Evolutionary conservation across 2,329 filamentous ascomycete genomes (phyloP), one percentile per base, ranked within the genome.

Genomic region (Raffaelea ambrosiae): DNA sequence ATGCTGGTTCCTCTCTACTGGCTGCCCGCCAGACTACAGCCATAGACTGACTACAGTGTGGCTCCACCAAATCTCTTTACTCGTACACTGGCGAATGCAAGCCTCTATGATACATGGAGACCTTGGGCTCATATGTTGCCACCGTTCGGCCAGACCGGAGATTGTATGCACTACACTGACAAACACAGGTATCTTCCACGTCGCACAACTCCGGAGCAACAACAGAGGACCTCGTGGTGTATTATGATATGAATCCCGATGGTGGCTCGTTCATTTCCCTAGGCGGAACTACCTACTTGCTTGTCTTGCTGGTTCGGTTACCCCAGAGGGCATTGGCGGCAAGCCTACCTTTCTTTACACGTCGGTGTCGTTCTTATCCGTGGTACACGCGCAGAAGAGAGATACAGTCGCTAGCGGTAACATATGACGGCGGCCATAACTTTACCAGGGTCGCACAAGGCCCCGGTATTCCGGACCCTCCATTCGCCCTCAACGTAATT

Each of bases 361-460:
- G 2, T 46, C 44, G 3, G 44, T 46, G 44, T 46, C 44, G 3
- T 46, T 40, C 23, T 19, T 46, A 35, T 35, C 44, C 22, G 40
- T 46, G 72, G 58, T 48, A 48, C 42, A 33, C 47, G 26, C 47
- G 43, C 36, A 42, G 46, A 2, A 48, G 46, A 33, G 46, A 45
- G 43, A 45, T 33, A 4, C 43, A 45, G 43, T 45, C 43, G 21
- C 43, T 45, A 4, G 43, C 43, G 5, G 43, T 45, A 19, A n/a
- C 33, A 3, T n/a, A 5, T n/a, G 43, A 45, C 20, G 33, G 43
- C 20, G 43, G 43, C 43, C 31, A 14, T 33, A 45, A 45, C 35
- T 45, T 45, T 13, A 39, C 43, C 11, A 45, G 39, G 22, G 4
- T 29, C 13, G 35, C 5, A 8, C 43, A 45, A 19, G 43, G 43